These are phyloP conservation scores for Neofusicoccum umdonicola DNA, from an alignment of 2,329 filamentous ascomycete genomes.

Conservation along the genomic window DNA sequence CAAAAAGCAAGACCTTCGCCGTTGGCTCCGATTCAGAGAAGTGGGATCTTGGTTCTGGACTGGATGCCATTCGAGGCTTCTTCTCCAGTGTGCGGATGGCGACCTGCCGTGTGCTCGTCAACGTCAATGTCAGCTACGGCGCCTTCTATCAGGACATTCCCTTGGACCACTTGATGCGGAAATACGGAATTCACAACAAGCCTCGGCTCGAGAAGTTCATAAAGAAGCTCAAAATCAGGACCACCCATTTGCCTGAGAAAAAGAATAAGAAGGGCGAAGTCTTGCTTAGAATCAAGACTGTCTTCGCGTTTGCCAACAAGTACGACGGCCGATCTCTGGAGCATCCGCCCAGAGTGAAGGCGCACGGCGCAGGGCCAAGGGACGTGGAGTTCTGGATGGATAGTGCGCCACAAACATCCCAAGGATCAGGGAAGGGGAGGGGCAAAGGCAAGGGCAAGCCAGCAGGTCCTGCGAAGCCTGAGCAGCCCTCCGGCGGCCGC, in stretches of 20 bases:
- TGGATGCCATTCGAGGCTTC: slow-evolving; percentile 60
- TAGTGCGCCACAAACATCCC: background rate
- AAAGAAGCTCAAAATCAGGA: slow-evolving; percentile 37
- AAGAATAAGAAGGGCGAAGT: slow-evolving; percentile 33
- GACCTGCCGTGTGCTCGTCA: slow-evolving; percentile 57
- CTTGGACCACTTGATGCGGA: slow-evolving; percentile 34
- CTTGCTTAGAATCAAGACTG: slow-evolving; percentile 38
- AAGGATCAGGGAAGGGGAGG: background rate
- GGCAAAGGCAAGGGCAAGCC: background rate
- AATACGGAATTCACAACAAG: slow-evolving; percentile 20
- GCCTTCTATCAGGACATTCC: slow-evolving; percentile 55
- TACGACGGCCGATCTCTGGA: slow-evolving; percentile 32
- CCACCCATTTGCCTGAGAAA: slow-evolving; percentile 37
- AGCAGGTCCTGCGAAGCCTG: background rate
- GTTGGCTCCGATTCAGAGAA: background rate
- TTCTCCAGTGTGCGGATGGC: slow-evolving; percentile 61
- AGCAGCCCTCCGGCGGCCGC: background rate
- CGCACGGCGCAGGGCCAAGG: background rate
- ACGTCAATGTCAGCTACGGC: slow-evolving; percentile 61
- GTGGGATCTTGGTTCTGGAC: slow-evolving; percentile 45
- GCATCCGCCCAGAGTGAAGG: slow-evolving; percentile 23
- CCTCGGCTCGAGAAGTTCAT: slow-evolving; percentile 36
- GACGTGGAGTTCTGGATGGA: slow-evolving; percentile 15
- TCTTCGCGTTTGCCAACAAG: slow-evolving; percentile 36
- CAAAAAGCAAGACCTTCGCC: slow-evolving; percentile 46